A percentile compares a stretch with the other conserved stretches of the same genome.
Conservation (phyloP, 1,284 basidiomycete species). For the Vanrija humicola region DNA sequence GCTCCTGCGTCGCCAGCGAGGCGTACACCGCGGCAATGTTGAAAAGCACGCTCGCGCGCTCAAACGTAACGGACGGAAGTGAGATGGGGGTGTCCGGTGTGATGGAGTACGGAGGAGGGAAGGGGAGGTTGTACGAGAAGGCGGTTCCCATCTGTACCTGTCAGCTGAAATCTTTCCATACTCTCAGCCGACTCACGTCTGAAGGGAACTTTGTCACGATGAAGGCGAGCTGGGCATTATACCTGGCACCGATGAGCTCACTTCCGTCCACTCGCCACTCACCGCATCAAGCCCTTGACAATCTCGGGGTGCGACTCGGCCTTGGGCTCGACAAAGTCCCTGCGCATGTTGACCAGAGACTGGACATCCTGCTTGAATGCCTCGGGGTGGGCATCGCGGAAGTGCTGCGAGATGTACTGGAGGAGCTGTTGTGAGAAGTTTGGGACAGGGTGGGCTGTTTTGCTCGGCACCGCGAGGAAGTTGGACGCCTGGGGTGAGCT, state of each 20-base stretch:
- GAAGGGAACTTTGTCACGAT: constrained; percentile 68
- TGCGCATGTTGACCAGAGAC: constrained; percentile 65
- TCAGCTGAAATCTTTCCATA: not conserved
- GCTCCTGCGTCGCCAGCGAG: constrained; percentile 48
- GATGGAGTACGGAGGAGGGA: constrained; percentile 53
- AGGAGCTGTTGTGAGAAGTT: constrained; percentile 59
- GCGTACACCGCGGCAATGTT: constrained; percentile 80
- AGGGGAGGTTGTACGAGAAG: constrained; percentile 71
- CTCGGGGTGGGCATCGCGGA: constrained; percentile 77
- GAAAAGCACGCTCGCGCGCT: constrained; percentile 71
- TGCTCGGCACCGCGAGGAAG: constrained; percentile 71
- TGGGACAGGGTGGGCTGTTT: constrained; percentile 62
- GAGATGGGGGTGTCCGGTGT: constrained; percentile 58
- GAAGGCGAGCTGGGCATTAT: constrained; percentile 81
- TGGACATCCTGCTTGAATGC: constrained; percentile 78
- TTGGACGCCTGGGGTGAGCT: constrained; percentile 51
- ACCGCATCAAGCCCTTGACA: constrained; percentile 45
- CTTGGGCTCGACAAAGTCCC: constrained; percentile 57
- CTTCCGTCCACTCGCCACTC: constrained; percentile 49
- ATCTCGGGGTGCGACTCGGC: constrained; percentile 56
- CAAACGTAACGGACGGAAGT: constrained; percentile 70
- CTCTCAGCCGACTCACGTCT: constrained; percentile 53
- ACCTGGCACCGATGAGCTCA: constrained; percentile 53
- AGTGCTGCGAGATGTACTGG: constrained; percentile 63
- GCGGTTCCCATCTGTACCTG: constrained; percentile 66